A percentile compares a stretch with the other conserved stretches of the same genome.
Evolutionary conservation across 2,329 filamentous ascomycete genomes (phyloP).

Genomic region (Neopestalotiopsis sp.): DNA sequence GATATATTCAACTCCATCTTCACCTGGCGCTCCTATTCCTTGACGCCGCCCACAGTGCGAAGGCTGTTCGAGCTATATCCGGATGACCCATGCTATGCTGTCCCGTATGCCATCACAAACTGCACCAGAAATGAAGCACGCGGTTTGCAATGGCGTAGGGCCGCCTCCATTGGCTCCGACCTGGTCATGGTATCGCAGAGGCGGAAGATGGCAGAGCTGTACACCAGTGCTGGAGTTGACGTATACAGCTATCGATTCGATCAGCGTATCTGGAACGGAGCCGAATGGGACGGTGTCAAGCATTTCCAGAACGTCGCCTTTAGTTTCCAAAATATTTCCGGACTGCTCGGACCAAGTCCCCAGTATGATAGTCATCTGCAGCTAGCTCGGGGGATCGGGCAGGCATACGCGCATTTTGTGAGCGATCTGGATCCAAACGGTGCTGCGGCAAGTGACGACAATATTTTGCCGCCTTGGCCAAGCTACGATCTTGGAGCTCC

Average conservation of each 20-base stretch:
- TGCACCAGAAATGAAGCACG: conserved; percentile 35
- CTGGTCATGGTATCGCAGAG: conserved; percentile 53
- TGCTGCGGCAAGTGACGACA: neutral
- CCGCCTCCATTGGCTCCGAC: conserved; percentile 50
- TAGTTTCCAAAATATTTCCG: conserved; percentile 55
- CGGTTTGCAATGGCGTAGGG: conserved; percentile 50
- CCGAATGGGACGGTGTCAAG: conserved; percentile 44
- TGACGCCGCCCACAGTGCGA: conserved; percentile 49
- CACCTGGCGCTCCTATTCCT: conserved; percentile 49
- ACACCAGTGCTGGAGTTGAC: conserved; percentile 34
- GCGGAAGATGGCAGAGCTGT: conserved; percentile 49
- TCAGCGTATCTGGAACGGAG: conserved; percentile 47
- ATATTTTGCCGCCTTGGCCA: conserved; percentile 27
- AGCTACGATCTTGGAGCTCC: conserved; percentile 37
- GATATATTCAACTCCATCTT: conserved; percentile 47
- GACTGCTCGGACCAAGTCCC: conserved; percentile 49
- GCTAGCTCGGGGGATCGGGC: conserved; percentile 42
- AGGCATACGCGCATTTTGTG: conserved; percentile 50
- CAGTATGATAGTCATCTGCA: conserved; percentile 42
- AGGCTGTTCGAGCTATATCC: conserved; percentile 52
- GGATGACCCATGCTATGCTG: conserved; percentile 50
- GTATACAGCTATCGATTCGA: conserved; percentile 58
- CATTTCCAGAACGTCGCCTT: conserved; percentile 56
- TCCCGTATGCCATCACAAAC: conserved; percentile 47
- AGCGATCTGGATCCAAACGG: conserved; percentile 47